Conservation (phyloP, 1,284 basidiomycete genomes). For the Papiliotrema terrestris region DNA sequence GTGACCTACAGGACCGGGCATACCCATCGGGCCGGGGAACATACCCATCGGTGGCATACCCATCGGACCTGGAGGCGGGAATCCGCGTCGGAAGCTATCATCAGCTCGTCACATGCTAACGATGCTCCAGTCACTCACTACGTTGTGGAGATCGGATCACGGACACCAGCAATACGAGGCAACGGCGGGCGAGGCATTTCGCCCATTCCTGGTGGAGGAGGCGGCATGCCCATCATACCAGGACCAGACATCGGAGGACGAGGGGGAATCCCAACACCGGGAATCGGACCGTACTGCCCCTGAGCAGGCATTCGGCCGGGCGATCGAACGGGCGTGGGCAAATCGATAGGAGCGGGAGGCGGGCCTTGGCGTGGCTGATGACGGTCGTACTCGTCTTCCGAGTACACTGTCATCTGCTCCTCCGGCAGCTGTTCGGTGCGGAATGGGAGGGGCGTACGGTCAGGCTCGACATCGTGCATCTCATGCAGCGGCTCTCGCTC, state of each 20-base stretch:
- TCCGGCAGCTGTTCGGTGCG: conserved; percentile 14
- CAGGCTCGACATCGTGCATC: neutral
- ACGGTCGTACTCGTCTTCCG: conserved; percentile 16
- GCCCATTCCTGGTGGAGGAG: conserved; percentile 21
- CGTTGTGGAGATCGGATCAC: conserved; percentile 46
- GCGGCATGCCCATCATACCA: conserved; percentile 15
- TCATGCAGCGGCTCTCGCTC: neutral
- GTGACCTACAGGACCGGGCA: conserved; percentile 33
- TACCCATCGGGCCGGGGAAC: conserved; percentile 39
- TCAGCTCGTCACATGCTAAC: neutral
- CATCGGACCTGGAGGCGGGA: conserved; percentile 40
- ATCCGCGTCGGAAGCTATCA: conserved; percentile 41
- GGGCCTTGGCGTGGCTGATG: conserved; percentile 19
- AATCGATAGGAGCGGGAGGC: conserved; percentile 37
- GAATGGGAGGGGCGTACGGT: conserved; percentile 15
- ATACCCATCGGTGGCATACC: conserved; percentile 28
- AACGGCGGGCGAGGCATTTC: conserved; percentile 33
- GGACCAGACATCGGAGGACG: conserved; percentile 18
- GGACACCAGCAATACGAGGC: conserved; percentile 38
- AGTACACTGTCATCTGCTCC: conserved; percentile 3
- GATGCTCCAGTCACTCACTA: conserved; percentile 27
- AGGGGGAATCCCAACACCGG: conserved; percentile 11
- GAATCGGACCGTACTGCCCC: neutral
- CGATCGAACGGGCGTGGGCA: conserved; percentile 43
- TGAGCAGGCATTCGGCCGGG: conserved; percentile 18